Percentiles rank a stretch among this genome's conserved stretches.
These are phyloP conservation scores for Citrus mangshanensis DNA, from an alignment of 345 rosid species.

Conservation along the genomic window DNA sequence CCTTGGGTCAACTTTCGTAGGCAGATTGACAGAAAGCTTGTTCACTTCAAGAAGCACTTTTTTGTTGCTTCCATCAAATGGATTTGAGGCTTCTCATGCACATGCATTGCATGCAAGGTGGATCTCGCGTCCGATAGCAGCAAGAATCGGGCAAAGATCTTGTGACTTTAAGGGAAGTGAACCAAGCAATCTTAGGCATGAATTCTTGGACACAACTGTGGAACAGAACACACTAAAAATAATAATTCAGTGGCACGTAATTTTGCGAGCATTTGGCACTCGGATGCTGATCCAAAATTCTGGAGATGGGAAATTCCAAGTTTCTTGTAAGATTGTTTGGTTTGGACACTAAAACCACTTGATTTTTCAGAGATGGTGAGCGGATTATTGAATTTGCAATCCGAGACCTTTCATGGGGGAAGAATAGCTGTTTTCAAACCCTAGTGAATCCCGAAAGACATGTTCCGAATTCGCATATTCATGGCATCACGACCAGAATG, in stretches of 20 bases:
- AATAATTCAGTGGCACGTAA: not conserved
- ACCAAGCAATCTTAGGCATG: not conserved
- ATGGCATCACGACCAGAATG: slow-evolving; percentile 20
- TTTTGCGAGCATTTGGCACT: slow-evolving; percentile 8
- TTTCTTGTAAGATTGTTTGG: not conserved
- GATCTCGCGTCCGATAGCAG: not conserved
- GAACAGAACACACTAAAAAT: not conserved
- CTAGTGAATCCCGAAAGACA: slow-evolving; percentile 19
- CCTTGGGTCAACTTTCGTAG: not conserved
- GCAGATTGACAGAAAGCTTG: not conserved
- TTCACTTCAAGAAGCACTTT: not conserved
- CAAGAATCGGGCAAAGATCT: not conserved
- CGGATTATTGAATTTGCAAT: slow-evolving; percentile 21
- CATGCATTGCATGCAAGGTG: not conserved
- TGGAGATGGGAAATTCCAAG: slow-evolving; percentile 3
- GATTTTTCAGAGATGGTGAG: not conserved
- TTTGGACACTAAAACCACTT: slow-evolving; percentile 20
- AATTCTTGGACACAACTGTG: not conserved
- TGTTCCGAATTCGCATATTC: slow-evolving; percentile 23
- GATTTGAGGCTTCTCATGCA: not conserved
- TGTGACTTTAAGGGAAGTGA: not conserved
- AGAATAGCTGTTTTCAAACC: slow-evolving; percentile 20
- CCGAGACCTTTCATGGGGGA: slow-evolving; percentile 18
- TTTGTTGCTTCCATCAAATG: slow-evolving; percentile 1
- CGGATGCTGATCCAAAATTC: slow-evolving; percentile 6